Evolutionary conservation across 805 yeast species (phyloP), one percentile per base, ranked within the genome.

Genomic region (Metschnikowia anglica): DNA sequence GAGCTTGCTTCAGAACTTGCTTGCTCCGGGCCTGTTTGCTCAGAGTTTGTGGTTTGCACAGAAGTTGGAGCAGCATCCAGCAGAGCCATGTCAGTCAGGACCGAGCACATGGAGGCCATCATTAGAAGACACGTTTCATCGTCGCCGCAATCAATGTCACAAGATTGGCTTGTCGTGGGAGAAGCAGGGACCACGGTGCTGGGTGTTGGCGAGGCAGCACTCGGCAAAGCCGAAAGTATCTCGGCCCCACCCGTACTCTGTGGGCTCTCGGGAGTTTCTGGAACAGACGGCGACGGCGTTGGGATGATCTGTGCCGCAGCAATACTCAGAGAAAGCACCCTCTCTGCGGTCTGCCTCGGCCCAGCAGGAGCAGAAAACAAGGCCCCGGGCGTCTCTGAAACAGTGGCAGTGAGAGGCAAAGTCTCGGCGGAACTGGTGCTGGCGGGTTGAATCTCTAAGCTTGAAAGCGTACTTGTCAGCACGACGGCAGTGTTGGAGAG

Each of bases 401-500:
- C n/a, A n/a, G 17, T 21, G 12, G 42, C 11, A 25, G 39, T 17
- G 13, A 30, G 18, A 27, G 19, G 12, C 7, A 41, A 31, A 29
- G 13, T 16, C 39, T n/a, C 28, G 10, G 23, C 18, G n/a, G 39
- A 28, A 21, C 26, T 23, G 11, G 26, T 11, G 26, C 10, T 23
- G 10, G 26, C 11, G 7, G 26, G 7, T 7, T 23, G 26, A 23
- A 18, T 28, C 4, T 28, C 18, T 4, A 18, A 28, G 15, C 18
- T 13, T 13, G 31, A 28, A 33, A 33, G 17, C 2, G 44, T 34
- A 27, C 44, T 34, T 21, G 44, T 34, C 35, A 29, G 31, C 21
- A 35, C 38, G 13, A 39, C 29, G 7, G 38, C 28, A 3, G 44
- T 24, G 19, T 23, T 39, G 2, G 44, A 34, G 21, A 36, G 41